A percentile compares a stretch with the other conserved stretches of the same genome.
These are phyloP conservation scores for Phytophthora melonis DNA, from an alignment of 352 stramenopile genomes.

Conservation along the genomic window DNA sequence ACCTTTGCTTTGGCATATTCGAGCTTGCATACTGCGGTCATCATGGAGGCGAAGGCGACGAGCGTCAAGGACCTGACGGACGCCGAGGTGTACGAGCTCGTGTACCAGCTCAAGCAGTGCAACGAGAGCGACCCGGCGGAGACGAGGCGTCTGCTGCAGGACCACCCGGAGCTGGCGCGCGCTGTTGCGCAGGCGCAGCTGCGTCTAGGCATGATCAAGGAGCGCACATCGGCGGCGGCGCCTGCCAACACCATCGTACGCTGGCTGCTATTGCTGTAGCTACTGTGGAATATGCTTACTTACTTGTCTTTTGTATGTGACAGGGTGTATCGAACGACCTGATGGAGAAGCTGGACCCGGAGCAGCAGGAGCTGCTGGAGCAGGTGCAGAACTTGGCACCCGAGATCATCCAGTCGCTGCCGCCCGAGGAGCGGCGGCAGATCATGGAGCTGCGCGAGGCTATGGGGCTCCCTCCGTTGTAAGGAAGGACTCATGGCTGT, in stretches of 20 bases:
- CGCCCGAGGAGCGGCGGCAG: slow-evolving; percentile 73
- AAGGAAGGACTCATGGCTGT: not conserved
- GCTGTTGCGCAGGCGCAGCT: slow-evolving; percentile 78
- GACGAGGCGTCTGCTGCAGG: slow-evolving; percentile 72
- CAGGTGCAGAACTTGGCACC: slow-evolving; percentile 84
- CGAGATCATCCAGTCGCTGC: slow-evolving; percentile 83
- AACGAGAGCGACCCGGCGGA: slow-evolving; percentile 82
- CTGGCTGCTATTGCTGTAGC: not conserved
- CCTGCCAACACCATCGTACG: slow-evolving; percentile 63
- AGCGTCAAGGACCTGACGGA: slow-evolving; percentile 62
- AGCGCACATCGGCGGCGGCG: slow-evolving; percentile 45
- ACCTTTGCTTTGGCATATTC: not conserved
- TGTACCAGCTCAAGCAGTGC: slow-evolving; percentile 84
- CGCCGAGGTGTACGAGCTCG: slow-evolving; percentile 76
- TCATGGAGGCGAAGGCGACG: slow-evolving; percentile 41
- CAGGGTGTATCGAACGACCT: slow-evolving; percentile 72
- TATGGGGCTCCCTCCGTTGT: slow-evolving; percentile 78
- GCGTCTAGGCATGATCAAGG: slow-evolving; percentile 76
- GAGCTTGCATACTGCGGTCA: not conserved
- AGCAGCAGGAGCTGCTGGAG: slow-evolving; percentile 83
- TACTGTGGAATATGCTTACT: slow-evolving; percentile 1
- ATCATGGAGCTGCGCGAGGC: slow-evolving; percentile 88
- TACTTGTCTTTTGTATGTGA: not conserved
- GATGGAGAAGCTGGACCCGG: slow-evolving; percentile 75
- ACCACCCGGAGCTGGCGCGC: slow-evolving; percentile 78